Base-by-base conservation (phyloP, 2,329 filamentous ascomycete genomes). In the Botryotinia globosa region DNA sequence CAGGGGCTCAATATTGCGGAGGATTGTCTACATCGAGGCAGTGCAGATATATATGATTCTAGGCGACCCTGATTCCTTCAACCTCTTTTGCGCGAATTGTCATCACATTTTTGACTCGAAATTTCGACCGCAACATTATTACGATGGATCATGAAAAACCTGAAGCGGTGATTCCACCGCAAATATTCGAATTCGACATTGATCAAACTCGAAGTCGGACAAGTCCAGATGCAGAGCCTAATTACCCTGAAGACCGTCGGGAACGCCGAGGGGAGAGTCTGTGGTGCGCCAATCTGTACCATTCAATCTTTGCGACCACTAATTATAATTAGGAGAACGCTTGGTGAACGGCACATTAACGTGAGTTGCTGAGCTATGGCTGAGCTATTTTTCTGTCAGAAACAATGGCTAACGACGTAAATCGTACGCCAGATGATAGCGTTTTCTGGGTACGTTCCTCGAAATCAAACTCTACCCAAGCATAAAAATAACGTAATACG, bases 331-430 rank as follows among this genome's bases (percentile, higher is more conserved):
- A 83, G 83, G 82, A 80, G 82, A 77, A 80, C 82, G 9, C 75
- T 84, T 64, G 80, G 80, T 58, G 82, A 84, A 74, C 78, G 82
- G 58, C 82, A 84, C 59, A 83, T 83, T 73, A 84, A 83, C 74
- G 80, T 81, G 73, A 74, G 78, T 74, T 1, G 12, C 58, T 39
- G 2, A 22, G 66, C 34, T 59, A 45, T n/a, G 29, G 37, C 25
- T n/a, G 65, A 42, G 45, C 56, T 42, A 34, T 34, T n/a, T 63
- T 14, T 64, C n/a, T 68, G 32, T 65, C 20, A 39, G 42, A 61
- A 37, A 37, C 48, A 39, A 58, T 76, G 69, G 69, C 72, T 74
- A 37, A 72, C 56, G n/a, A 63, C 18, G 34, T 34, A 20, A 48
- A 45, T 62, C 63, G 44, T 34, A 37, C 25, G 29, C 29, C 74